Base-by-base conservation (phyloP, 495 filamentous ascomycete species). In the Pyrenula massariospora region DNA sequence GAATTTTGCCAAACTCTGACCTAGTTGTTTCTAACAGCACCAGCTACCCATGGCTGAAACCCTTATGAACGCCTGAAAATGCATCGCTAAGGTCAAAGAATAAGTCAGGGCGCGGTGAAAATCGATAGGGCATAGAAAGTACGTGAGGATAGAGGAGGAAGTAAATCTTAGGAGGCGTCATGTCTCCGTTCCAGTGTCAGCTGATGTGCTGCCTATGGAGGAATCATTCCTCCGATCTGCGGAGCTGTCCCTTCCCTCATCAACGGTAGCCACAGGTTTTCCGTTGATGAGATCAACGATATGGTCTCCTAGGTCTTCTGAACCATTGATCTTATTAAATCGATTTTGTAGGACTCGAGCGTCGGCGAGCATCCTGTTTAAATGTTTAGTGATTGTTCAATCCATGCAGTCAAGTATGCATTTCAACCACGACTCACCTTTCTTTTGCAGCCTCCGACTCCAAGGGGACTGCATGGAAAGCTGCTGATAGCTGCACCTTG, bases 301-400 rank as follows among this genome's bases (percentile, higher is more conserved):
- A 58, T 81, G 76, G 36, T 84, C 78, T 11, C 84, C 85, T 0
- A 88, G 72, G 58, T 87, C 82, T 24, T 79, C 84, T 31, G 88
- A 85, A 0, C 90, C 92, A 54, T 95, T 85, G 49, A 96, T 81
- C 65, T 87, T 89, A 64, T 82, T 76, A 19, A 97, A 75, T 53
- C 80, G 82, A 2, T 77, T 69, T 50, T 85, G 82, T 69, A 98
- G 90, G 62, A 81, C 80, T 56, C 90, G 80, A 48, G 87, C 82
- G 63, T 98, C 93, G 50, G 78, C 78, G 52, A 88, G 73, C 77
- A 98, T 86, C 61, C 91, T 95, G 59, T 50, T 24, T 2, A 3
- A 2, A n/a, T 22, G 22, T 22, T 57, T n/a, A 53, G 12, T 2
- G 50, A n/a, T 10, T 1, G 1, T 12, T 1, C 10, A 19, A 10